Conservation (phyloP, 305 asterid species). For the Euphrasia arctica region DNA sequence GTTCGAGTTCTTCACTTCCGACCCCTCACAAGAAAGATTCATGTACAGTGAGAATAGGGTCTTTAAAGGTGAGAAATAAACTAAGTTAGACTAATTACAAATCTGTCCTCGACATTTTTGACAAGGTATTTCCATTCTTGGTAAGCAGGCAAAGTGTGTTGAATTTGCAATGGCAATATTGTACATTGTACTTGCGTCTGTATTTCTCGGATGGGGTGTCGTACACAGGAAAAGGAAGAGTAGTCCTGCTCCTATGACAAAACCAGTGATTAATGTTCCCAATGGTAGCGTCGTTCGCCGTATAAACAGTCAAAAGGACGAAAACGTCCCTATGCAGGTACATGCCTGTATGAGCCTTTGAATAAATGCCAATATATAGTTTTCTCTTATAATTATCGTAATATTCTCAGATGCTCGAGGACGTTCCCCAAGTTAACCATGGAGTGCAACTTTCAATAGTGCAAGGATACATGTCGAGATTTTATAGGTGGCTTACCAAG, state of each 20-base stretch:
- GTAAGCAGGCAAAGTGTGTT: constrained; percentile 86
- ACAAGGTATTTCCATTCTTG: constrained; percentile 16
- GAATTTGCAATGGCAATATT: constrained; percentile 76
- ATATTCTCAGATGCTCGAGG: constrained; percentile 81
- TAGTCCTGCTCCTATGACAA: constrained; percentile 57
- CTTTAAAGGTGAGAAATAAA: constrained; percentile 61
- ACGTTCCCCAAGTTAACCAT: constrained; percentile 75
- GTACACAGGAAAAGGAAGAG: constrained; percentile 56
- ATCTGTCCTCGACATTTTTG: neutral
- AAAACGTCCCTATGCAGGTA: constrained; percentile 96
- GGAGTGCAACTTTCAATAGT: constrained; percentile 93
- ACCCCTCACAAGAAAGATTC: constrained; percentile 61
- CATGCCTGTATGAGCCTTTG: constrained; percentile 23
- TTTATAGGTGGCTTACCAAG: constrained; percentile 63
- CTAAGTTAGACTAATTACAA: neutral
- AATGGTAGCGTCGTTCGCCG: constrained; percentile 74
- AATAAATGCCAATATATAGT: constrained; percentile 4
- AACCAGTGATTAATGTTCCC: constrained; percentile 73
- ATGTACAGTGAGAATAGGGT: constrained; percentile 83
- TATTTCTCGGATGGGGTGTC: constrained; percentile 95
- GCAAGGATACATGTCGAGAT: constrained; percentile 96
- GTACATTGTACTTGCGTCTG: constrained; percentile 66
- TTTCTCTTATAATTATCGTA: neutral
- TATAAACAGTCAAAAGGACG: constrained; percentile 77
- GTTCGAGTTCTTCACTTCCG: constrained; percentile 72